Evolutionary conservation across 352 stramenopile species (phyloP), one percentile per base, ranked within the genome.

Genomic region (Globisporangium ultimum): DNA sequence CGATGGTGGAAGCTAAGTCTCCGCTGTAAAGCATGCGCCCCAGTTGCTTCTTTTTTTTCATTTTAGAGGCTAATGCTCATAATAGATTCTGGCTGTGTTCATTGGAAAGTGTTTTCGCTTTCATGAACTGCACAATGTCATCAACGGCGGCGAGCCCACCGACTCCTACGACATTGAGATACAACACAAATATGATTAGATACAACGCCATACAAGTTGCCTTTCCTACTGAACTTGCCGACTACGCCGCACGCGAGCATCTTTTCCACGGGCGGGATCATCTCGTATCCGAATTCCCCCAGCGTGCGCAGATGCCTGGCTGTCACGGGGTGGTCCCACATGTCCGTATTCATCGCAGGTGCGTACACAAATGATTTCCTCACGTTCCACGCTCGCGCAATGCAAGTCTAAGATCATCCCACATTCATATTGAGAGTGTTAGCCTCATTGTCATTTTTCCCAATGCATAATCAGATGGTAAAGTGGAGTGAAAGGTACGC

Each of bases 331-430:
- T 99, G 95, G 50, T 93, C 78, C 92, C 94, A 99, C 96, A 99
- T 99, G 64, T 95, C 88, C 14, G 96, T 98, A 71, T 99, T 99
- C 96, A 99, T 99, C 12, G 96, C 96, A 6, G 96, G 96, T 20
- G 93, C 93, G 21, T 97, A 86, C 13, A 98, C 58, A 20, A 98
- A 76, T 8, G 96, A 94, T 63, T 98, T 98, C 40, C 67, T 74
- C 62, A 84, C 84, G 61, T 95, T 93, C 96, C 96, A 99, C 36
- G 96, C 96, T 2, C 96, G 83, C 2, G 88, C 76, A 14, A 97
- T 76, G 62, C 90, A 98, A 2, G 91, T 97, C 86, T 95, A 56
- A 38, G 3, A 36, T 5, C 28, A 10, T 10, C 8, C 28, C 47
- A 15, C 13, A 15, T 15, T n/a, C 47, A 52, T 52, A 24, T 18